phyloP scores from a whole-genome alignment of 2,329 filamentous ascomycete species.

The Aspergillus pseudoterreus region DNA sequence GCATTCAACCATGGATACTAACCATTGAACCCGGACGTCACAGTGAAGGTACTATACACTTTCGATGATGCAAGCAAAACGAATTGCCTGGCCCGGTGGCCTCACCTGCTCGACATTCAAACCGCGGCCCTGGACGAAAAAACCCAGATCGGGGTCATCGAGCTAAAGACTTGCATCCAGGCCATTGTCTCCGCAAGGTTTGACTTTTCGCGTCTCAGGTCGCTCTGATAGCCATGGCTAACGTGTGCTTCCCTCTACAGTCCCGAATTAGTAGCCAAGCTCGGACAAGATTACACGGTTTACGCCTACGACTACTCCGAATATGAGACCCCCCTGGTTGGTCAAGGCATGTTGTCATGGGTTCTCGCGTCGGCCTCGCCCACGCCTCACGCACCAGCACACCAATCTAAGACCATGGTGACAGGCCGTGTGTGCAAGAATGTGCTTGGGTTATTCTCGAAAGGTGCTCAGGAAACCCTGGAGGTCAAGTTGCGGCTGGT shows the following conservation, averaged over 20 bases:
- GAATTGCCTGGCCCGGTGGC: conserved; percentile 83
- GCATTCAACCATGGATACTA: conserved; percentile 11
- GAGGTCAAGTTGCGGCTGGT: conserved; percentile 90
- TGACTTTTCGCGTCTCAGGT: conserved; percentile 15
- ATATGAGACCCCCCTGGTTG: conserved; percentile 85
- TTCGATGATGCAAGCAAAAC: conserved; percentile 87
- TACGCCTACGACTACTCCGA: conserved; percentile 98
- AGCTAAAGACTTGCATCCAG: conserved; percentile 81
- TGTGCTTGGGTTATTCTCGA: conserved; percentile 75
- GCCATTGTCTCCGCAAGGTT: conserved; percentile 66
- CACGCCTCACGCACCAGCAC: conserved; percentile 51
- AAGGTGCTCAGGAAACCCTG: conserved; percentile 76
- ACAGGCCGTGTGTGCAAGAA: conserved; percentile 90
- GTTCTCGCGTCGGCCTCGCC: conserved; percentile 62
- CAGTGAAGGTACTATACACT: conserved; percentile 95
- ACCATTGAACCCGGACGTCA: conserved; percentile 14
- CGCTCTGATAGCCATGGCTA: not conserved
- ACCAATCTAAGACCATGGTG: conserved; percentile 64
- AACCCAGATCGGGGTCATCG: conserved; percentile 79
- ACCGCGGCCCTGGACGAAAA: conserved; percentile 76
- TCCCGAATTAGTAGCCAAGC: conserved; percentile 74
- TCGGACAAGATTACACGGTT: conserved; percentile 84
- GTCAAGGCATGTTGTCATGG: conserved; percentile 92
- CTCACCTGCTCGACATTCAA: conserved; percentile 73
- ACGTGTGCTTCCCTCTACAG: conserved; percentile 45